A percentile compares a stretch with the other conserved stretches of the same genome.
These are phyloP conservation scores for Papiliotrema laurentii DNA, from an alignment of 1,284 basidiomycete species.

Conservation along the genomic window DNA sequence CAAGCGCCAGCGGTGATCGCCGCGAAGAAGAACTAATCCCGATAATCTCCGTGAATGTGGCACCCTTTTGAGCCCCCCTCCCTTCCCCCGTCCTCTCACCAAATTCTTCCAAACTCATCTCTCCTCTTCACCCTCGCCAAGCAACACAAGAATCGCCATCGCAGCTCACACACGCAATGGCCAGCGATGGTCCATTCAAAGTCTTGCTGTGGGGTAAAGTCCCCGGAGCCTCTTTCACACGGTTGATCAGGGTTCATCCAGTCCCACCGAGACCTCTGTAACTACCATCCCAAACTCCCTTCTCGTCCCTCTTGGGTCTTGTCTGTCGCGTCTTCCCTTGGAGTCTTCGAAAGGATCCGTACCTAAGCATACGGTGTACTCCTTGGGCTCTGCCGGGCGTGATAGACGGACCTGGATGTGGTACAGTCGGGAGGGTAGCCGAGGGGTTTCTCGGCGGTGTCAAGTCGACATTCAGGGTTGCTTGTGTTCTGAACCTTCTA, in stretches of 20 bases:
- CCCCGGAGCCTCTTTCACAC: conserved; percentile 47
- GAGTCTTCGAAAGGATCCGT: not conserved
- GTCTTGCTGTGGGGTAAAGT: conserved; percentile 46
- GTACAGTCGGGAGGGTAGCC: not conserved
- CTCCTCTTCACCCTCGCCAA: conserved; percentile 15
- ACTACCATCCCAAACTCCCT: not conserved
- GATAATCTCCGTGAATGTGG: not conserved
- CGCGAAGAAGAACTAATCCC: not conserved
- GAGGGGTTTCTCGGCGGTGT: not conserved
- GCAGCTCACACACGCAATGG: conserved; percentile 38
- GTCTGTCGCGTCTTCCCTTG: not conserved
- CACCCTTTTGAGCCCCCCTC: not conserved
- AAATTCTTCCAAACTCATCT: not conserved
- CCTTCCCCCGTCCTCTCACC: not conserved
- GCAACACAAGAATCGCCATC: conserved; percentile 45
- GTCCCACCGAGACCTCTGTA: too few species aligned
- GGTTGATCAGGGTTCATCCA: too few species aligned
- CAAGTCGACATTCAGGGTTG: too few species aligned
- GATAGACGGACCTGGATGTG: not conserved
- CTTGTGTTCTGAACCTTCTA: not conserved
- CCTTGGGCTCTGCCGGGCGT: not conserved
- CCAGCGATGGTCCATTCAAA: conserved; percentile 7
- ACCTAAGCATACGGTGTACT: not conserved
- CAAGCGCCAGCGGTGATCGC: not conserved
- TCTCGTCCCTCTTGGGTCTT: not conserved